phyloP scores from a whole-genome alignment of 495 filamentous ascomycete genomes.

The Aspergillus baeticus region DNA sequence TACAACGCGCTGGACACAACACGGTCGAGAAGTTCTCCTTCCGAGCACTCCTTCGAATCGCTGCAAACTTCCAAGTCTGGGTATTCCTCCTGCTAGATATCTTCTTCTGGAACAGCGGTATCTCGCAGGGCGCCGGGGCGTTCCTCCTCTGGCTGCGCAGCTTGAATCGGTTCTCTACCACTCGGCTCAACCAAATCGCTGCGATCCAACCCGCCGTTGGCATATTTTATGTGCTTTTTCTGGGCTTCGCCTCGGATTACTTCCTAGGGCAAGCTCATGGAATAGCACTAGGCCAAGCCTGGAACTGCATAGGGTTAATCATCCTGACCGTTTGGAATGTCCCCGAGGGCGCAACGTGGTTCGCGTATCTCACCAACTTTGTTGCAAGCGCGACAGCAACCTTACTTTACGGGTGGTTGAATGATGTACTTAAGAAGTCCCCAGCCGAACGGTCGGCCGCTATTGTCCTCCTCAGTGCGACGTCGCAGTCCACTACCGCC shows the following conservation, averaged over 20 bases:
- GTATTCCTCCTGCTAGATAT: constrained; percentile 42
- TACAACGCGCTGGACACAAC: too few species aligned
- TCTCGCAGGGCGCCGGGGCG: constrained; percentile 24
- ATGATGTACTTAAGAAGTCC: constrained; percentile 47
- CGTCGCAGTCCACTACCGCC: constrained; percentile 47
- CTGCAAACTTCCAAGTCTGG: too few species aligned
- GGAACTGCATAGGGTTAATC: constrained; percentile 38
- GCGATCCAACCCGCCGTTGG: constrained; percentile 41
- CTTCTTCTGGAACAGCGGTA: constrained; percentile 49
- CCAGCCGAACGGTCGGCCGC: constrained; percentile 56
- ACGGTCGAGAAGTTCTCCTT: too few species aligned
- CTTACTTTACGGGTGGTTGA: constrained; percentile 48
- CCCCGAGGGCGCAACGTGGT: constrained; percentile 46
- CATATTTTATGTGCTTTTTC: constrained; percentile 45
- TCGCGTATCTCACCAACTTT: constrained; percentile 43
- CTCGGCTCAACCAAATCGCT: constrained; percentile 41
- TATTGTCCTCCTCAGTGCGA: constrained; percentile 49
- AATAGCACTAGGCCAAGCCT: constrained; percentile 41
- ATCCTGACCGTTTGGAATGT: constrained; percentile 52
- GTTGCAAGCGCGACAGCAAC: constrained; percentile 33
- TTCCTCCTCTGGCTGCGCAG: constrained; percentile 47
- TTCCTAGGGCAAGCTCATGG: constrained; percentile 42
- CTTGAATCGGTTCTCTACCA: constrained; percentile 38
- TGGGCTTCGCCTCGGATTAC: constrained; percentile 49
- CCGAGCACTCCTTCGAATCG: too few species aligned